A percentile compares a stretch with the other conserved stretches of the same genome.
Evolutionary conservation across 768 basidiomycete species (phyloP).

Genomic region (Exidia glandulosa): DNA sequence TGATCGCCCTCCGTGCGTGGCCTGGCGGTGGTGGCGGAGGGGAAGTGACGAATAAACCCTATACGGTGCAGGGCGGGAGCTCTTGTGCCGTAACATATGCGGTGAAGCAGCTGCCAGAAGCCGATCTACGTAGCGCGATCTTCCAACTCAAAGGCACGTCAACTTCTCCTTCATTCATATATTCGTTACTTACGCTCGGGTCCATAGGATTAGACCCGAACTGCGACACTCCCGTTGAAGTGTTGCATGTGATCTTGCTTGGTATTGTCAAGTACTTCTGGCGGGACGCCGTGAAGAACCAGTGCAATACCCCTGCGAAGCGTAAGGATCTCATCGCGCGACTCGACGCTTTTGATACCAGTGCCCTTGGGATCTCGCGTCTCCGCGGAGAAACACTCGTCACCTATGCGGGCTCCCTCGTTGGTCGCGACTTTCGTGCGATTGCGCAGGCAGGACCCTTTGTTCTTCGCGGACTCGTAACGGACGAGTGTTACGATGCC

Average conservation of each 20-base stretch:
- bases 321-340: conserved; percentile 41
- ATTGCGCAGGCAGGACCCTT: conserved; percentile 20
- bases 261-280: conserved; percentile 40
- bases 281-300: conserved; percentile 21
- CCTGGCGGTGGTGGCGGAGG: too few relatives aligned
- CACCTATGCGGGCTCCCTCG: conserved; percentile 26
- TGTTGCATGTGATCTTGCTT: conserved; percentile 30
- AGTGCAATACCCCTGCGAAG: conserved; percentile 28
- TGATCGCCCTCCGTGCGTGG: too few relatives aligned
- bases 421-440: conserved; percentile 22
- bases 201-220: conserved; percentile 35
- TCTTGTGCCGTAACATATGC: too few relatives aligned
- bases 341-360: conserved; percentile 15
- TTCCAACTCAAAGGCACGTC: too few relatives aligned
- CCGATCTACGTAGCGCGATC: too few relatives aligned
- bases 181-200: too few relatives aligned
- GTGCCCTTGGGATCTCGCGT: conserved; percentile 21
- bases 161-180: too few relatives aligned
- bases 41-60: too few relatives aligned
- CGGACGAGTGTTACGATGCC: background rate
- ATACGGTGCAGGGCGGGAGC: too few relatives aligned
- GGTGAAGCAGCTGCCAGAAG: too few relatives aligned
- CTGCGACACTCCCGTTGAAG: conserved; percentile 33
- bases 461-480: conserved; percentile 23
- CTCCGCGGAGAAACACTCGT: conserved; percentile 24